Evolutionary conservation across 1,284 basidiomycete genomes (phyloP).

Genomic region (Pyrrhoderma noxium): DNA sequence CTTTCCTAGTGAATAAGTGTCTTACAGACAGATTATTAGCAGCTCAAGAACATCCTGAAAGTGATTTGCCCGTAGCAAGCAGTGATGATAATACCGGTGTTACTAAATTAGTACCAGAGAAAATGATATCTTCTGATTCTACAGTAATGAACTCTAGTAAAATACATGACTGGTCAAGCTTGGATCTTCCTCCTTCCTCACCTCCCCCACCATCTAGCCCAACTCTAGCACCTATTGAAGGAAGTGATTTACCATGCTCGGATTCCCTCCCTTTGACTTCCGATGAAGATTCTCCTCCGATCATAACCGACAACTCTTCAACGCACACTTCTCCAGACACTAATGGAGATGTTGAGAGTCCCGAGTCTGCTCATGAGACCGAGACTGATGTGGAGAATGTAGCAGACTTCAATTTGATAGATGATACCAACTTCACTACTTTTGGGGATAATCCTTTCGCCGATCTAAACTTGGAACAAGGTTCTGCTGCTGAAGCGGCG

Average conservation of each 20-base stretch:
- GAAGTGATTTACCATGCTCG: slow-evolving; percentile 11
- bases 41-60: slow-evolving; percentile 2
- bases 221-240: slow-evolving; percentile 6
- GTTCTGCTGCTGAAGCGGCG: slow-evolving; percentile 4
- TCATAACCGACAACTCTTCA: slow-evolving; percentile 1
- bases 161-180: slow-evolving; percentile 14
- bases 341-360: background rate
- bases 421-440: background rate
- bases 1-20: background rate
- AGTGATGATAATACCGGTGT: slow-evolving; percentile 10
- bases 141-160: slow-evolving; percentile 11
- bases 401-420: background rate
- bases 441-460: background rate
- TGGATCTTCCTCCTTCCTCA: slow-evolving; percentile 17
- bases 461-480: slow-evolving; percentile 4
- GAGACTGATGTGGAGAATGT: background rate
- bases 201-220: slow-evolving; percentile 17
- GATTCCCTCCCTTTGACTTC: slow-evolving; percentile 9
- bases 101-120: background rate
- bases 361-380: background rate
- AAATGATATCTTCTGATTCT: slow-evolving; percentile 10
- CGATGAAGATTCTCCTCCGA: background rate
- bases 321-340: background rate
- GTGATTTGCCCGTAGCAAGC: slow-evolving; percentile 16
- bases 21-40: background rate